These are phyloP conservation scores for Termitomyces sp. DNA, from an alignment of 768 basidiomycete genomes.

Conservation along the genomic window DNA sequence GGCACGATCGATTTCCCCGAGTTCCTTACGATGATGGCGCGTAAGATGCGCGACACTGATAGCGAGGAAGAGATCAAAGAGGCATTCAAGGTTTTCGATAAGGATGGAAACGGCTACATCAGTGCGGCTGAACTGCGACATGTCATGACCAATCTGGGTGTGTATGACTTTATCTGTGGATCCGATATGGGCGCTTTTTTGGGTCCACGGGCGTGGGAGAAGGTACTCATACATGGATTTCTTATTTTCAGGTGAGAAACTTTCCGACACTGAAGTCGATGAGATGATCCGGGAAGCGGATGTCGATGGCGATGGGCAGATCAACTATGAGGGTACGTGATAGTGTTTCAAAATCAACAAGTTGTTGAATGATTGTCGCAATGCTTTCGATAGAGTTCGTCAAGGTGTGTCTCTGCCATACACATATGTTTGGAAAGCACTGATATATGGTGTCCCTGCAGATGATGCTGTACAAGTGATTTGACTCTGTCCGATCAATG, in stretches of 20 bases:
- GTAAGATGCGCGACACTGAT: conserved; percentile 90
- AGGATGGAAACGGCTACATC: conserved; percentile 91
- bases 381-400: conserved; percentile 55
- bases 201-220: not conserved
- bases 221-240: not conserved
- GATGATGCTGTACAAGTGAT: conserved; percentile 74
- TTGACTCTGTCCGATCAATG: conserved; percentile 1
- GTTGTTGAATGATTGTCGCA: not conserved
- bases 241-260: conserved; percentile 61
- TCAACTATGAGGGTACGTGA: conserved; percentile 71
- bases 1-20: conserved; percentile 83
- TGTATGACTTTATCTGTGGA: conserved; percentile 15
- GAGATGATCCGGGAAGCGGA: conserved; percentile 98
- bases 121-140: conserved; percentile 79
- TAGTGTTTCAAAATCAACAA: not conserved
- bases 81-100: conserved; percentile 97
- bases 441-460: conserved; percentile 17
- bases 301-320: conserved; percentile 91
- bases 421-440: not conserved
- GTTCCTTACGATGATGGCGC: conserved; percentile 80
- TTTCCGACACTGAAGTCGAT: conserved; percentile 81
- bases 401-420: conserved; percentile 35
- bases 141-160: conserved; percentile 89
- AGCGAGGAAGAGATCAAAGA: conserved; percentile 93
- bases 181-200: not conserved